Evolutionary conservation across 2,329 filamentous ascomycete species (phyloP), one percentile per base, ranked within the genome.

Genomic region (Drechslerella coelobrocha): DNA sequence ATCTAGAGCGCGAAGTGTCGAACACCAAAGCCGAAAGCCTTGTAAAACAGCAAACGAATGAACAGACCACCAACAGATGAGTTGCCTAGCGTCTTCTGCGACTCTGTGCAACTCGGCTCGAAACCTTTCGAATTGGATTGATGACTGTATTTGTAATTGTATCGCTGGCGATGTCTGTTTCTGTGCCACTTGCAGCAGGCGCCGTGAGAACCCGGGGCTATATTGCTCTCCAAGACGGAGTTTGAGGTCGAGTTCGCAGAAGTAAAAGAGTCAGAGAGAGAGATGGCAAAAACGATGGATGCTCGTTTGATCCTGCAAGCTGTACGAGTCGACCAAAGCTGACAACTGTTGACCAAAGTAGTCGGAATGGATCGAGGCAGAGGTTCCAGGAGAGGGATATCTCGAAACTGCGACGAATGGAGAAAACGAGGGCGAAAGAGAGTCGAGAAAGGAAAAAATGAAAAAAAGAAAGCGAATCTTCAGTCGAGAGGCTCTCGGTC

Each of bases 61-160:
- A 17, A 21, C 14, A n/a, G 14, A 17, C 41, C 41, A 45, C 14
- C 41, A n/a, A 19, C 41, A 19, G 19, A 4, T 5, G 19, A 45
- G 41, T 10, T 45, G 41, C 41, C 41, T 45, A 23, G 41, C 41
- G 14, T 19, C 17, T n/a, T 4, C 19, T 14, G 41, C 14, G 19
- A 45, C 41, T 19, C 14, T 45, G 41, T 45, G 41, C 41, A 45
- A 45, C 41, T 45, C 41, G 41, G 41, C 41, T 45, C 41, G 41
- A 45, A 19, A 45, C n/a, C n/a, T 2, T 45, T 45, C 41, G 19
- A 45, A 45, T 45, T 23, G 41, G 41, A 45, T 3, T 19, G 8
- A 14, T 21, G 41, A 23, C 19, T 23, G 41, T n/a, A 45, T 45
- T 45, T 45, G 41, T 45, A 45, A 45, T 45, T 45, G 41, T 23